Evolutionary conservation across 2,329 filamentous ascomycete species (phyloP).

Genomic region (Pseudocercospora vitis): DNA sequence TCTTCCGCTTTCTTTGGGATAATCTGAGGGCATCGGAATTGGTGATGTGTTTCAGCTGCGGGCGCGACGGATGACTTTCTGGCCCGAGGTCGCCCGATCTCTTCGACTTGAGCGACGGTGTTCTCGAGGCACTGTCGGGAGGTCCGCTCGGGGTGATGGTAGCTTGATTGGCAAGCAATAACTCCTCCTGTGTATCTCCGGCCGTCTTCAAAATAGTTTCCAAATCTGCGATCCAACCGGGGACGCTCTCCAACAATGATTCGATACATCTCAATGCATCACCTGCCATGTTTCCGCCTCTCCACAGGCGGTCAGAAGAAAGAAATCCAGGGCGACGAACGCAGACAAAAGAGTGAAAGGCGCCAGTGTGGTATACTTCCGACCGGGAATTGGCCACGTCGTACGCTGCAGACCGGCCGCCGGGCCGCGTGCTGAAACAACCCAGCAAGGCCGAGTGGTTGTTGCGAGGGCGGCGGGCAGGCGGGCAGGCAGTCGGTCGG

Average conservation of each 20-base stretch:
- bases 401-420: not conserved
- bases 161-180: conserved; percentile 29
- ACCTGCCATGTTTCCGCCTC: conserved; percentile 32
- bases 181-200: conserved; percentile 31
- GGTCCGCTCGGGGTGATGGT: conserved; percentile 10
- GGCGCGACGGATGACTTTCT: conserved; percentile 18
- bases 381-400: not conserved
- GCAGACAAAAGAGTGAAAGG: conserved; percentile 4
- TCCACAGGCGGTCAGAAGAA: conserved; percentile 1
- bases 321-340: not conserved
- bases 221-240: conserved; percentile 36
- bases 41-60: conserved; percentile 31
- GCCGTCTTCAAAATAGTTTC: conserved; percentile 32
- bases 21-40: conserved; percentile 33
- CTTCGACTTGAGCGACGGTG: conserved; percentile 30
- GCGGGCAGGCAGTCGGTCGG: not conserved
- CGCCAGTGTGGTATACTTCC: not conserved
- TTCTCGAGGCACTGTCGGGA: conserved; percentile 20
- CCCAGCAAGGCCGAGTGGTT: not conserved
- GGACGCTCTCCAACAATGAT: conserved; percentile 33
- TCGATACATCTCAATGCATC: conserved; percentile 34
- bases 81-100: conserved; percentile 4
- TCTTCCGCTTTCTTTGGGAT: conserved; percentile 45
- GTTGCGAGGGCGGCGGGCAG: not conserved
- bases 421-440: conserved; percentile 1